Conservation (phyloP, 805 yeast species). For the Cyberlindnera sargentensis region DNA sequence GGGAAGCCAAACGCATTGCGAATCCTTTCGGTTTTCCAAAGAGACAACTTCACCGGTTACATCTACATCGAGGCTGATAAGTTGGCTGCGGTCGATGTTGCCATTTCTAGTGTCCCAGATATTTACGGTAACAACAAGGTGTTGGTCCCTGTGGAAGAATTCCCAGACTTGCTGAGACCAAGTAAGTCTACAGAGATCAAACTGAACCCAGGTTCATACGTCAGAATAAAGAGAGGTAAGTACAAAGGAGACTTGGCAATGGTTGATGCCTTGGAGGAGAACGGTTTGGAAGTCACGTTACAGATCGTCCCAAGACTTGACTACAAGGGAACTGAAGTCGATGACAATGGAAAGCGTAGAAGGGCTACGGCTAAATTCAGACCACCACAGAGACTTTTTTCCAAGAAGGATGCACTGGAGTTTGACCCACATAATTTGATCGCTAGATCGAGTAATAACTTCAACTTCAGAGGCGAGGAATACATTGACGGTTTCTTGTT, state of each 20-base stretch:
- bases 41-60: constrained; percentile 89
- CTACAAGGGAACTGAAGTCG: constrained; percentile 64
- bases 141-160: constrained; percentile 91
- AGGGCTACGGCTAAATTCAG: constrained; percentile 55
- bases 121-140: constrained; percentile 69
- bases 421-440: constrained; percentile 70
- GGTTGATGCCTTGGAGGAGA: constrained; percentile 88
- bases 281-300: constrained; percentile 91
- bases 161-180: constrained; percentile 87
- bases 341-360: constrained; percentile 46
- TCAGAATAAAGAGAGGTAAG: constrained; percentile 83
- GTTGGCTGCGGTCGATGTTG: constrained; percentile 85
- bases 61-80: constrained; percentile 91
- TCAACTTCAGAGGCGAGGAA: constrained; percentile 78
- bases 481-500: constrained; percentile 81
- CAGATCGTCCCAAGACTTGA: constrained; percentile 91
- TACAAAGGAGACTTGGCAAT: constrained; percentile 90
- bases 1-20: constrained; percentile 74
- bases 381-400: constrained; percentile 82
- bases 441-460: constrained; percentile 58
- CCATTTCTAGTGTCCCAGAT: constrained; percentile 84
- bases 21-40: constrained; percentile 83
- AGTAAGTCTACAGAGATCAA: constrained; percentile 83
- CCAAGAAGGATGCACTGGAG: constrained; percentile 82
- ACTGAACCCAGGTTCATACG: constrained; percentile 86